Percentiles rank a stretch among this genome's conserved stretches.
These are phyloP conservation scores for Mortierella sp. DNA, from an alignment of 371 early-diverging fungal genomes.

Conservation along the genomic window DNA sequence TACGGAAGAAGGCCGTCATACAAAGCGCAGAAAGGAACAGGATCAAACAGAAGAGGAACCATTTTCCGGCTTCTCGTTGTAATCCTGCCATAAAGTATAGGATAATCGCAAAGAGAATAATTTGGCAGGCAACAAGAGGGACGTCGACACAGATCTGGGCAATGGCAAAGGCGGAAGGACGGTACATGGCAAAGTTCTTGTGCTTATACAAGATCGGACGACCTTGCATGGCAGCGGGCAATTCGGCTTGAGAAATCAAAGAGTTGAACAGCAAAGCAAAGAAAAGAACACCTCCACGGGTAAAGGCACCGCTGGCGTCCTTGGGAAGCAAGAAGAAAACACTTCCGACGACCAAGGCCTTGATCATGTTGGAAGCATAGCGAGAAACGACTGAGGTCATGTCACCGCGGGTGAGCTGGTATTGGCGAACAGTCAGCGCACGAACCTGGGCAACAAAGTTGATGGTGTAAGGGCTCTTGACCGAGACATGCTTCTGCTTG, in stretches of 20 bases:
- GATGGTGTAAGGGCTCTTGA: constrained; percentile 66
- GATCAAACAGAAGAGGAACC: constrained; percentile 61
- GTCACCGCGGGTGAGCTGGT: constrained; percentile 64
- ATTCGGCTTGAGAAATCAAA: constrained; percentile 61
- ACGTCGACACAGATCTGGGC: constrained; percentile 64
- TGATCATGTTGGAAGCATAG: constrained; percentile 63
- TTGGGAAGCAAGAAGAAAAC: constrained; percentile 68
- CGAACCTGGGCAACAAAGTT: constrained; percentile 70
- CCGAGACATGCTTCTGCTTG: constrained; percentile 65
- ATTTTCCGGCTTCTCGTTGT: constrained; percentile 59
- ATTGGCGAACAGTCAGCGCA: constrained; percentile 69
- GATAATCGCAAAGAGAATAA: constrained; percentile 61
- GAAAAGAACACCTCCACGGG: constrained; percentile 76
- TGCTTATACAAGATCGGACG: constrained; percentile 72
- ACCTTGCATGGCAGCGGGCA: constrained; percentile 61
- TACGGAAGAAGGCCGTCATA: constrained; percentile 67
- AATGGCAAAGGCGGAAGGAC: constrained; percentile 65
- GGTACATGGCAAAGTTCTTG: constrained; percentile 68
- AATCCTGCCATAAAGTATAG: constrained; percentile 74
- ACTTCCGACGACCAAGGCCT: constrained; percentile 76
- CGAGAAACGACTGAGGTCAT: constrained; percentile 62
- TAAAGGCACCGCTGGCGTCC: constrained; percentile 67
- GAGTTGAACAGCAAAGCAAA: constrained; percentile 63
- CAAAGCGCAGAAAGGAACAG: constrained; percentile 58
- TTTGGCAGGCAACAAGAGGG: constrained; percentile 57